Evolutionary conservation across 192 early-diverging fungal species (phyloP), one percentile per base, ranked within the genome.

Genomic region (Coemansia sp.): DNA sequence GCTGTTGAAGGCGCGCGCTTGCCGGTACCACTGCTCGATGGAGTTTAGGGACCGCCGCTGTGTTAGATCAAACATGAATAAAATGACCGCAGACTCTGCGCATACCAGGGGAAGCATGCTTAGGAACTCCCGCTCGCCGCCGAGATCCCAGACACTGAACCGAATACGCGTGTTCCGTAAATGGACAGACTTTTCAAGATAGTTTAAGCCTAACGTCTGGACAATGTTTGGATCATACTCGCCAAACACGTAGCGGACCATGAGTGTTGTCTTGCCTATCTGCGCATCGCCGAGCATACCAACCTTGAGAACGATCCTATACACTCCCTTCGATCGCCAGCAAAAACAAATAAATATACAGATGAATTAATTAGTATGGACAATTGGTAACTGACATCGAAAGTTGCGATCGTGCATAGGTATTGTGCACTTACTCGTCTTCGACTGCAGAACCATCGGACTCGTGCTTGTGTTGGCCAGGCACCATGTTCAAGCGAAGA

Each of bases 221-320:
- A 96, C 94, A 77, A 97, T 97, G 66, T 95, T 93, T 55, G 94
- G 92, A 65, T 96, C 93, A 77, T 95, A 98, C 33, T 88, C 89
- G 2, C 96, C 96, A 77, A 97, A 95, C 14, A 95, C 94, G 75
- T 98, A 98, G 77, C 96, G 96, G 52, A 98, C 93, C 96, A 98
- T 98, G 71, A 98, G 74, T 64, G 88, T 91, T 15, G 96, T 98
- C 69, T 98, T 98, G 52, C 96, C 96, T 36, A 97, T 98, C 83
- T 98, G 95, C 24, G 89, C 89, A 66, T 98, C 96, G 24, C 96
- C 96, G 26, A 98, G 92, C 90, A 98, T 95, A 15, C 95, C 95
- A 48, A 96, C 92, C 75, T 98, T 98, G 39, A 98, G 77, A 20
- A 96, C 88, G 45, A 96, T 92, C 72, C 75, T 76, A 77, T 66